Evolutionary conservation across 495 filamentous ascomycete species (phyloP), one percentile per base, ranked within the genome.

Genomic region (Tuber umbilicatum): DNA sequence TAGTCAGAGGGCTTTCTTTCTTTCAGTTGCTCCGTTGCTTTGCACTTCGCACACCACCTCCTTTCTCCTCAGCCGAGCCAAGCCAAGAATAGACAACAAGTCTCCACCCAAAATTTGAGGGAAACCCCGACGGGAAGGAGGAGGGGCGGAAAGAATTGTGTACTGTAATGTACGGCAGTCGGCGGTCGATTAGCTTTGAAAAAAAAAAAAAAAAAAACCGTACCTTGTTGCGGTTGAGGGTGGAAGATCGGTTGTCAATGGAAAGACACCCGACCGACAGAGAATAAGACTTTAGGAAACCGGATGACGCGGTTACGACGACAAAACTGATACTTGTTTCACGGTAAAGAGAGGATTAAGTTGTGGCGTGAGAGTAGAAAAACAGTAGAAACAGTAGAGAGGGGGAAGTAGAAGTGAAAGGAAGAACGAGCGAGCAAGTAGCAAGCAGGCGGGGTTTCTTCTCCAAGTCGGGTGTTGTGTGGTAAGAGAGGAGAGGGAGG

Each of bases 261-360:
- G 78, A 78, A 69, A 80, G 72, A 23, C 64, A 64, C 27, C 73
- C 73, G 73, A 79, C 79, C 43, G 45, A 70, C 70, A 67, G 55
- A 73, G 50, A 64, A 74, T 72, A 79, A 70, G 77, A 70, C 71
- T 50, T 60, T 73, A 74, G 72, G 75, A 79, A 64, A 64, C 74
- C 74, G 73, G 76, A 73, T 75, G 78, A 80, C 84, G 84, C 86
- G 84, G 84, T 83, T 79, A 80, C 74, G 78, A 80, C 84, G 84
- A 78, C 84, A 84, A 81, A 73, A 74, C 39, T 21, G 73, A 68
- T 16, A 16, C 38, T 72, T 60, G 75, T 31, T 35, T 17, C 31
- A 64, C 55, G n/a, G 55, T 64, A 69, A 75, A 69, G 79, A 73
- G 76, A 70, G 70, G 70, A 73, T 38, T 73, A 74, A 74, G 69